Evolutionary conservation across 1,139 yeast species (phyloP).

Genomic region (Hyphopichia khmerensis): DNA sequence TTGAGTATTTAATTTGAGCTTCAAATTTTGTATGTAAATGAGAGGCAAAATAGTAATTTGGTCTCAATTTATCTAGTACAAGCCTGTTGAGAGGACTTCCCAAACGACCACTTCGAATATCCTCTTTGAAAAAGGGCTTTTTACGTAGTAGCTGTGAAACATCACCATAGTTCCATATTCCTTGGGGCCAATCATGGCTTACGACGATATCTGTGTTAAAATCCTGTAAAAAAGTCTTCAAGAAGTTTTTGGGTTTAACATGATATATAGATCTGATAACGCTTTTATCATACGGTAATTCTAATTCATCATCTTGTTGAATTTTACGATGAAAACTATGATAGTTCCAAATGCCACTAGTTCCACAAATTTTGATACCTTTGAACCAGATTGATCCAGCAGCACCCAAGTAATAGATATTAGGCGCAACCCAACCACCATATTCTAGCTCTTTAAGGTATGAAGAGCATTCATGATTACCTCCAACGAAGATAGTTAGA

Average conservation of each 20-base stretch:
- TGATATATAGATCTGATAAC: constrained; percentile 69
- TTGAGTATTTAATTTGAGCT: constrained; percentile 42
- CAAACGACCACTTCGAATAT: constrained; percentile 56
- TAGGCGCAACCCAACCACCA: constrained; percentile 96
- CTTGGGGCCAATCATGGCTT: constrained; percentile 95
- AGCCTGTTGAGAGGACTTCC: constrained; percentile 77
- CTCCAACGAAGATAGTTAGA: constrained; percentile 83
- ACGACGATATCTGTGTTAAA: constrained; percentile 52
- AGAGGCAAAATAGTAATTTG: constrained; percentile 81
- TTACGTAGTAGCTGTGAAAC: constrained; percentile 39
- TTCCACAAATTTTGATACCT: constrained; percentile 76
- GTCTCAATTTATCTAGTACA: constrained; percentile 54
- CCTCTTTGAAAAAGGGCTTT: constrained; percentile 70
- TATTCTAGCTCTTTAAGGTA: constrained; percentile 69
- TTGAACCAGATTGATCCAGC: constrained; percentile 70
- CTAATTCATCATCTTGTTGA: constrained; percentile 31
- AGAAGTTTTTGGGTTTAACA: constrained; percentile 60
- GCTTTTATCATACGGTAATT: constrained; percentile 46
- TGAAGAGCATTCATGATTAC: constrained; percentile 90
- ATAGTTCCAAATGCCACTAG: constrained; percentile 79
- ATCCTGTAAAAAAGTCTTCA: constrained; percentile 43
- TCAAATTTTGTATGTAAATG: constrained; percentile 79
- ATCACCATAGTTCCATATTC: constrained; percentile 69
- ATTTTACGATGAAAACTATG: constrained; percentile 24
- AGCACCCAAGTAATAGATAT: constrained; percentile 85